Percentiles rank a stretch among this genome's conserved stretches.
These are phyloP conservation scores for Lithospermum erythrorhizon DNA, from an alignment of 257 asterid species.

Conservation along the genomic window DNA sequence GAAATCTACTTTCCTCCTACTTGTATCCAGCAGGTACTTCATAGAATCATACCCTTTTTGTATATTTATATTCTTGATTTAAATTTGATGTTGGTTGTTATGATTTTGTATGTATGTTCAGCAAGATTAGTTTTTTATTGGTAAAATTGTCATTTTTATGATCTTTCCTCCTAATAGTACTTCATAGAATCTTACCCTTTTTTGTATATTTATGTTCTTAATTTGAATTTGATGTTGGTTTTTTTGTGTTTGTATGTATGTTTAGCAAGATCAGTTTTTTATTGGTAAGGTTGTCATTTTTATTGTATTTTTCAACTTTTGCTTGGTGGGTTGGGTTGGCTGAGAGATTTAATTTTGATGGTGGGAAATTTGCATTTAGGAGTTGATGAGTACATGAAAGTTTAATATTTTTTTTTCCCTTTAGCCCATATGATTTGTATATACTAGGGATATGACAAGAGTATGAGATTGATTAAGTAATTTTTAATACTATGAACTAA, in stretches of 20 bases:
- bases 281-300: neutral
- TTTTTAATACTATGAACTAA: too few species aligned
- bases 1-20: conserved; percentile 93
- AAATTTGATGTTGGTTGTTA: neutral
- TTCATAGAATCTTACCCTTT: too few species aligned
- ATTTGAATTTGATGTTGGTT: conserved; percentile 3
- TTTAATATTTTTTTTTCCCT: too few species aligned
- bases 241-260: neutral
- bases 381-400: too few species aligned
- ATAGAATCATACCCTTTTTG: neutral
- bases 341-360: neutral
- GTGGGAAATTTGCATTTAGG: too few species aligned
- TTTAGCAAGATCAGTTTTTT: conserved; percentile 3
- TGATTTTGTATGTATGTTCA: neutral
- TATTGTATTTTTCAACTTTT: neutral
- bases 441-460: too few species aligned
- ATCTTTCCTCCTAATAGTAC: too few species aligned
- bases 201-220: neutral
- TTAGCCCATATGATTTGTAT: too few species aligned
- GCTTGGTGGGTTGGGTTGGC: neutral
- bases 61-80: neutral
- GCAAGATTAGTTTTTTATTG: conserved; percentile 6
- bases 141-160: neutral
- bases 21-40: conserved; percentile 80
- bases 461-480: too few species aligned